Evolutionary conservation across 768 basidiomycete genomes (phyloP), one percentile per base, ranked within the genome.

Genomic region (Neoboletus brunneissimus): DNA sequence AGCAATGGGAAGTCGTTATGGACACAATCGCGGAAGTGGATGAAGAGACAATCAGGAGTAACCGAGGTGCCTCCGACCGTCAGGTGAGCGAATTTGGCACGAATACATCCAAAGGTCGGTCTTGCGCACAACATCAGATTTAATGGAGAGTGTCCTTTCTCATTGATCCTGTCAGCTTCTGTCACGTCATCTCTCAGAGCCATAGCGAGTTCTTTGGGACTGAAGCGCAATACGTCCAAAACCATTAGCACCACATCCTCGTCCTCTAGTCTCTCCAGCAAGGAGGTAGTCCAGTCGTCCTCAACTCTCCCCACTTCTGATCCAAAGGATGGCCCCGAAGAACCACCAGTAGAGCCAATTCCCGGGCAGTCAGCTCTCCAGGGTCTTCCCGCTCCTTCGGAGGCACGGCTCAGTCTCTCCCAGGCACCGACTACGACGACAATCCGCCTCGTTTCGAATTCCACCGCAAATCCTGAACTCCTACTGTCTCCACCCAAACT

Each of bases 1-100:
- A 89, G 63, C 86, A 88, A 63, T 92, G 91, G 89, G 88, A 90
- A 66, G 75, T 92, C 56, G 82, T 91, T n/a, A 91, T 92, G 85
- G 90, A 92, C 52, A 82, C 83, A 56, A 91, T 88, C 37, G 75
- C 81, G 49, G 89, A 91, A 55, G 70, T 77, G 18, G 86, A 88
- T 35, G 87, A 89, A 58, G 67, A 66, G 38, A 60, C 65, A 6
- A 65, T 72, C 16, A 64, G 72, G 64, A 58, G 79, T 76, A 34
- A 78, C 76, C 7, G 78, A 76, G 66, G 83, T 79, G 60, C 56
- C 55, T 46, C 65, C 40, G 60, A 70, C 59, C 63, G 74, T 51
- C 67, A 65, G 38, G 72, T 79, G 34, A 81, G 81, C n/a, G 91
- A 92, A 67, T 92, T 92, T 70, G 91, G 89, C 4, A 84, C 83